Evolutionary conservation across 2,329 filamentous ascomycete species (phyloP).

Genomic region (Neurospora crassa): DNA sequence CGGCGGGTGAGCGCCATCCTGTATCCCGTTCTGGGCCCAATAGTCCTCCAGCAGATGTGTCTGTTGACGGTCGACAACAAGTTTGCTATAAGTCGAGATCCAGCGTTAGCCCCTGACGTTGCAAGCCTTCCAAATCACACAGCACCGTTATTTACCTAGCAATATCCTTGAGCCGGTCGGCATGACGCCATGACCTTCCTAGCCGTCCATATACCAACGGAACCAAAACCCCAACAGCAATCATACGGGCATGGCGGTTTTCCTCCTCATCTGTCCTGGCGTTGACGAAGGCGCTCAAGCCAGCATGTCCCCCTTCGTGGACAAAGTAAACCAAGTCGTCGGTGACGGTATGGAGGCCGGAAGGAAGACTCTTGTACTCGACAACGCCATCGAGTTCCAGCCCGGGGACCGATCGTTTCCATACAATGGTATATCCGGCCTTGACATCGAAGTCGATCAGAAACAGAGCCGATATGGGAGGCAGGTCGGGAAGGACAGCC

Average conservation of each 20-base stretch:
- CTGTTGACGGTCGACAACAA: conserved; percentile 56
- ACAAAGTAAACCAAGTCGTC: conserved; percentile 93
- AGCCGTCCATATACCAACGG: conserved; percentile 76
- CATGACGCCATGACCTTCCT: conserved; percentile 84
- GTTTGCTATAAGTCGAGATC: conserved; percentile 29
- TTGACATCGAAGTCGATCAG: conserved; percentile 89
- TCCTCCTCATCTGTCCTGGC: conserved; percentile 65
- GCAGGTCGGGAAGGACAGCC: conserved; percentile 35
- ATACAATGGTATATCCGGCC: conserved; percentile 81
- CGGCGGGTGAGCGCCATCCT: conserved; percentile 28
- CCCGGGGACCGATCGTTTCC: conserved; percentile 65
- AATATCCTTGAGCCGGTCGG: conserved; percentile 63
- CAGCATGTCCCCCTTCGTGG: conserved; percentile 68
- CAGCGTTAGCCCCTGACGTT: background rate
- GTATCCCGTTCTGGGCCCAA: conserved; percentile 56
- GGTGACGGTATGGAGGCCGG: conserved; percentile 78
- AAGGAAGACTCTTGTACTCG: conserved; percentile 94
- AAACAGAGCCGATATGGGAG: conserved; percentile 68
- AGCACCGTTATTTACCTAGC: conserved; percentile 45
- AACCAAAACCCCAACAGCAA: conserved; percentile 83
- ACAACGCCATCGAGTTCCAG: conserved; percentile 76
- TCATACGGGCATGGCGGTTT: conserved; percentile 81
- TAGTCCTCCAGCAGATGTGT: conserved; percentile 63
- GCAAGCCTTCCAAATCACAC: background rate
- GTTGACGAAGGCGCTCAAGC: conserved; percentile 87